These are phyloP conservation scores for Acanthamoeba triangularis DNA, from an alignment of 208 protist genomes.

Conservation along the genomic window DNA sequence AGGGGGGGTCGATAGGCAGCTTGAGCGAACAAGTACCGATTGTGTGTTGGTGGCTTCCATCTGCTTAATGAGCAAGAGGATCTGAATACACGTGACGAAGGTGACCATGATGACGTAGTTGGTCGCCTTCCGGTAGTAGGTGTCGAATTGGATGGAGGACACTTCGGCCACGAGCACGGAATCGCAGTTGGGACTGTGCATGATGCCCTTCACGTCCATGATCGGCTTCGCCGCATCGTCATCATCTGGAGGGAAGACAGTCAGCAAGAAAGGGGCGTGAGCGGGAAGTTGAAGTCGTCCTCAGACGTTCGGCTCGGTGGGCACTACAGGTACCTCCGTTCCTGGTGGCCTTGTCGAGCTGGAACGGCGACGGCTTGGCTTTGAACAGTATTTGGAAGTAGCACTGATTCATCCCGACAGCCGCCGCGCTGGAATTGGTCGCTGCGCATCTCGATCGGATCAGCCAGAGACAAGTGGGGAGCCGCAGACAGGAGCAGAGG, in stretches of 20 bases:
- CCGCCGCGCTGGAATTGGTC: background rate
- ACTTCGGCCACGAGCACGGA: constrained; percentile 16
- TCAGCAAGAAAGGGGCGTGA: background rate
- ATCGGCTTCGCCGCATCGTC: constrained; percentile 48
- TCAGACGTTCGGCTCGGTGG: background rate
- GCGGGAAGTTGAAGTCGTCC: background rate
- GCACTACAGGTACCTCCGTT: background rate
- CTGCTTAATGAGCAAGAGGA: constrained; percentile 73
- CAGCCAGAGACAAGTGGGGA: background rate
- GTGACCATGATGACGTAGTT: constrained; percentile 70
- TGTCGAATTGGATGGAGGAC: constrained; percentile 70
- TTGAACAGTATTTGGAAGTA: constrained; percentile 68
- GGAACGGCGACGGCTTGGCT: constrained; percentile 50
- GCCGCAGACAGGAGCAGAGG: background rate
- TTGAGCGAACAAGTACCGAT: background rate
- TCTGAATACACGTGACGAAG: constrained; percentile 66
- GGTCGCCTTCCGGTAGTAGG: constrained; percentile 68
- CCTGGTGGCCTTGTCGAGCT: constrained; percentile 13
- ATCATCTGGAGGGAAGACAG: background rate
- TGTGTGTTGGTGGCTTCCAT: constrained; percentile 61
- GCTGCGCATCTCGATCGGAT: background rate
- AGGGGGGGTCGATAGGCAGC: background rate
- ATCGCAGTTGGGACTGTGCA: constrained; percentile 69
- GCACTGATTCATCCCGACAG: background rate
- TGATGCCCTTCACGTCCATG: constrained; percentile 74